Percentiles rank a stretch among this genome's conserved stretches.
phyloP scores from a whole-genome alignment of 257 asterid genomes.

The Paraleonurus japonicus region DNA sequence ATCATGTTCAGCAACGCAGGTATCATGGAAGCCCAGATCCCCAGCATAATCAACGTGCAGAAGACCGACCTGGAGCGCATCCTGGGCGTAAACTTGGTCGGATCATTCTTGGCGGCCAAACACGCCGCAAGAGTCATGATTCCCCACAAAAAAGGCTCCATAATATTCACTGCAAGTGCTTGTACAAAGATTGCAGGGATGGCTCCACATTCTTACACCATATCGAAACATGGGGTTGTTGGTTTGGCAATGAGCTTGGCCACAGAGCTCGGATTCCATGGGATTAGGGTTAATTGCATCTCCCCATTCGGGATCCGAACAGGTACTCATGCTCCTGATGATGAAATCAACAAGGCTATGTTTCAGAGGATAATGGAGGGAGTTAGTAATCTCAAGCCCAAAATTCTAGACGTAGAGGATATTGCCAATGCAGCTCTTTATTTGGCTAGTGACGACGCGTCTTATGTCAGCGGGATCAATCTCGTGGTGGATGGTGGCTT shows the following conservation, averaged over 20 bases:
- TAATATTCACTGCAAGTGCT: conserved; percentile 49
- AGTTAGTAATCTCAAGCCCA: conserved; percentile 39
- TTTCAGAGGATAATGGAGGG: conserved; percentile 2
- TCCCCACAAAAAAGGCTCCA: conserved; percentile 37
- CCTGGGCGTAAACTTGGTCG: conserved; percentile 35
- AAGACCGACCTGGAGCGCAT: conserved; percentile 28
- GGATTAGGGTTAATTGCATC: conserved; percentile 51
- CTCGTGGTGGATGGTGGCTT: conserved; percentile 59
- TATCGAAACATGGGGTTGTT: conserved; percentile 40
- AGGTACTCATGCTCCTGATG: background rate
- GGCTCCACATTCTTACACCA: conserved; percentile 26
- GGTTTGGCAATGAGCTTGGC: conserved; percentile 45
- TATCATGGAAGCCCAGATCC: background rate
- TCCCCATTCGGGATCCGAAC: conserved; percentile 38
- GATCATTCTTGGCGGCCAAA: conserved; percentile 45
- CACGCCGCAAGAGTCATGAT: conserved; percentile 57
- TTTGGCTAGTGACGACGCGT: conserved; percentile 47
- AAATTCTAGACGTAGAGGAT: conserved; percentile 28
- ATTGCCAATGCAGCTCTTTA: conserved; percentile 45
- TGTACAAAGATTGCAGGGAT: conserved; percentile 42
- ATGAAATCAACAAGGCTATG: background rate
- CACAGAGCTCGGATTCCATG: conserved; percentile 42
- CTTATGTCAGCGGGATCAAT: conserved; percentile 48
- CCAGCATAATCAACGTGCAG: conserved; percentile 22
- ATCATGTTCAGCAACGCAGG: conserved; percentile 58